Evolutionary conservation across 176 grass and related monocot species (phyloP).

Genomic region (Chrysopogon serrulatus): DNA sequence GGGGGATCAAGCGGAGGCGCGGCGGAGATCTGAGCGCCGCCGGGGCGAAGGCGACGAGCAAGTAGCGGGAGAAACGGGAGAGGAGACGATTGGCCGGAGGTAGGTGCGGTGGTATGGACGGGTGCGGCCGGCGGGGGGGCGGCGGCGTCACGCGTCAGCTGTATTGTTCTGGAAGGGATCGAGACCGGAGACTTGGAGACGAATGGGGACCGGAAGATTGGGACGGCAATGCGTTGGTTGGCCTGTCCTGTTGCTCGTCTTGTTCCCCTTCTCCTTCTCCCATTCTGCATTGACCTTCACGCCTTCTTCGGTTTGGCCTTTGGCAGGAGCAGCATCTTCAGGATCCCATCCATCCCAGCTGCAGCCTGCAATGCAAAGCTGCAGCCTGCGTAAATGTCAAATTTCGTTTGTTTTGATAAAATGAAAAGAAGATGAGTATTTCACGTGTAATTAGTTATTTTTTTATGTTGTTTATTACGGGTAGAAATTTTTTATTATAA

Average conservation of each 20-base stretch:
- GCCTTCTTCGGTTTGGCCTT: not conserved
- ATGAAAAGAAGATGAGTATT: too few relatives aligned
- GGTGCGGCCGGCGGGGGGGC: not conserved
- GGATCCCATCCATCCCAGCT: too few relatives aligned
- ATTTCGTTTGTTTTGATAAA: too few relatives aligned
- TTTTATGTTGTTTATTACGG: too few relatives aligned
- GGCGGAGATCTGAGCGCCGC: not conserved
- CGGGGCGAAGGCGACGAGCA: too few relatives aligned
- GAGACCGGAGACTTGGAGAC: not conserved
- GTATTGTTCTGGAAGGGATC: conserved; percentile 7
- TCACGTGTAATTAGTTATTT: too few relatives aligned
- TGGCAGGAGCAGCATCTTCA: not conserved
- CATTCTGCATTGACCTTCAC: not conserved
- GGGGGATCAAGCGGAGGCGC: not conserved
- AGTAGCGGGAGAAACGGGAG: not conserved
- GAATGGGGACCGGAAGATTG: not conserved
- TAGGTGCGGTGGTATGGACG: not conserved
- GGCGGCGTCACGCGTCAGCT: not conserved
- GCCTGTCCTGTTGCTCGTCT: not conserved
- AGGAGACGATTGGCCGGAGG: not conserved
- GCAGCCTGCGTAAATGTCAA: too few relatives aligned
- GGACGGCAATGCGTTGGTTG: not conserved
- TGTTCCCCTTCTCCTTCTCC: not conserved
- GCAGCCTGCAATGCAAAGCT: too few relatives aligned
- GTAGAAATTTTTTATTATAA: too few relatives aligned